phyloP scores from a whole-genome alignment of 805 yeast species.

The Wickerhamomyces ciferrii region DNA sequence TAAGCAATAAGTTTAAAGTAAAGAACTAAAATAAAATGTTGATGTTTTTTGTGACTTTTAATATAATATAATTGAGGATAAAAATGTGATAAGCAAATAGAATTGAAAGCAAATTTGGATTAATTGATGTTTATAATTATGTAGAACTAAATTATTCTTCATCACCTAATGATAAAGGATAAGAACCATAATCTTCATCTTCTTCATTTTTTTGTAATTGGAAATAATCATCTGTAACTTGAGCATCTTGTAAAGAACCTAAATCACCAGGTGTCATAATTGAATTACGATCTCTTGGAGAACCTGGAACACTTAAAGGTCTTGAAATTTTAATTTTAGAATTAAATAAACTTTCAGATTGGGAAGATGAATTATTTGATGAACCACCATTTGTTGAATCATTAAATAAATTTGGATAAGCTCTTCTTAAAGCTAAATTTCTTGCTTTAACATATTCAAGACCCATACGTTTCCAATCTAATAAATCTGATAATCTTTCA shows the following conservation, averaged over 20 bases:
- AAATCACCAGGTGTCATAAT: constrained; percentile 97
- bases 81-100: background rate
- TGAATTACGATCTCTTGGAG: constrained; percentile 74
- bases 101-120: background rate
- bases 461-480: constrained; percentile 99
- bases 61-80: too few relatives aligned
- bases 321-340: constrained; percentile 69
- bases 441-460: constrained; percentile 94
- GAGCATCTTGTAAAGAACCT: constrained; percentile 93
- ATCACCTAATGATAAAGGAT: constrained; percentile 44
- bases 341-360: constrained; percentile 27
- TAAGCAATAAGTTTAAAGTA: too few relatives aligned
- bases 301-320: constrained; percentile 96
- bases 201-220: constrained; percentile 38
- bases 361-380: constrained; percentile 7
- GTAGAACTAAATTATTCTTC: too few relatives aligned
- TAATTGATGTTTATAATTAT: background rate
- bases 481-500: constrained; percentile 84
- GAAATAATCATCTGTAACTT: constrained; percentile 75
- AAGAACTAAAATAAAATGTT: too few relatives aligned
- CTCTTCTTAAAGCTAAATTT: constrained; percentile 84
- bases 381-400: constrained; percentile 10
- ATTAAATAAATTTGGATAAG: constrained; percentile 81
- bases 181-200: constrained; percentile 36
- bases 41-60: too few relatives aligned